Evolutionary conservation across 139 green algal species (phyloP).

Genomic region (Deuterostichococcus epilithicus): DNA sequence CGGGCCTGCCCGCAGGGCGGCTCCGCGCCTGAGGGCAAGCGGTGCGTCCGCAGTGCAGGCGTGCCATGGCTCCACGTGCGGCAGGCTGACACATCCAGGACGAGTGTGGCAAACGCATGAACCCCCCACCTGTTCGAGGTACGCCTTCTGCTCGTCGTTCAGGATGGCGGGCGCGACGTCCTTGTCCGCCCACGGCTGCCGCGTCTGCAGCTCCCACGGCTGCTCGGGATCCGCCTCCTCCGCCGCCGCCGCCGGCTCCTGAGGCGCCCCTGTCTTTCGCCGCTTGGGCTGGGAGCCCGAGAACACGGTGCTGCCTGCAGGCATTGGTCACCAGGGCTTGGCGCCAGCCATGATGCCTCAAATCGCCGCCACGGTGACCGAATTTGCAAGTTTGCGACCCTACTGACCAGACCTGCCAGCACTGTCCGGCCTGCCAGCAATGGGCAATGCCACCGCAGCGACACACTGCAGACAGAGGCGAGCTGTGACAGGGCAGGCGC

Average conservation of each 20-base stretch:
- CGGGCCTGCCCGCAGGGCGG: no score
- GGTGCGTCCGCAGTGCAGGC: no score
- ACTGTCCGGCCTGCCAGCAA: no score
- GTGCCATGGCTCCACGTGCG: no score
- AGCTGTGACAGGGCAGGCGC: background rate
- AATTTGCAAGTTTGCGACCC: no score
- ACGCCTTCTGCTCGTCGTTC: conserved; percentile 87
- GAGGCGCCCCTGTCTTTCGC: conserved; percentile 38
- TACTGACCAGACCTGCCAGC: no score
- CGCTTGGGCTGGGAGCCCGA: conserved; percentile 36
- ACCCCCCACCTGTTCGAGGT: conserved; percentile 54
- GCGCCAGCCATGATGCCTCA: no score
- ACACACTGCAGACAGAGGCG: background rate
- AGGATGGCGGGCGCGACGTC: conserved; percentile 50
- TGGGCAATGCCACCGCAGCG: background rate
- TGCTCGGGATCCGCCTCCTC: conserved; percentile 18
- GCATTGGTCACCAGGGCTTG: no score
- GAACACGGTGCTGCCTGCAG: conserved; percentile 15
- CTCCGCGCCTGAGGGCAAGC: no score
- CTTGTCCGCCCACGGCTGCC: conserved; percentile 81
- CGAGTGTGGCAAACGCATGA: background rate
- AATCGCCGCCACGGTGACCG: no score
- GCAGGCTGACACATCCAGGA: background rate
- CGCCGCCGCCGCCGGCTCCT: conserved; percentile 4
- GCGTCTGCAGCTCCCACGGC: conserved; percentile 51